Percentiles rank a stretch among this genome's conserved stretches.
Evolutionary conservation across 371 early-diverging fungal genomes (phyloP).

Genomic region (Capillidium heterosporum): DNA sequence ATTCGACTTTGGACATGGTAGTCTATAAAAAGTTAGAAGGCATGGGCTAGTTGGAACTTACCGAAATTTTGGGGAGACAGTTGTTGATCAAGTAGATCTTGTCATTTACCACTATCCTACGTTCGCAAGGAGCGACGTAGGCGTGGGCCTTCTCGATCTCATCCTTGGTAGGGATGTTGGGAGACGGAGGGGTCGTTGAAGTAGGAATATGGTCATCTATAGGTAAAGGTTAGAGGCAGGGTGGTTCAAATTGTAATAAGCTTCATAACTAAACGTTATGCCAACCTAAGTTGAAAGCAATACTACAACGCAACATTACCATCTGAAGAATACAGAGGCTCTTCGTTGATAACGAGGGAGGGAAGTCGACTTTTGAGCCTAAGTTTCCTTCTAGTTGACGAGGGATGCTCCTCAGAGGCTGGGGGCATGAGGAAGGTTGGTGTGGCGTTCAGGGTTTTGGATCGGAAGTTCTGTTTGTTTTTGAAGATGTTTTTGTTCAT

Average conservation of each 20-base stretch:
- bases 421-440: too few relatives aligned
- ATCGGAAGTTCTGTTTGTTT: too few relatives aligned
- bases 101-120: background rate
- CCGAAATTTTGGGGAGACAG: background rate
- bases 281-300: too few relatives aligned
- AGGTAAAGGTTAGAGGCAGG: background rate
- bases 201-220: background rate
- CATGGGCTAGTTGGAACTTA: background rate
- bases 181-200: background rate
- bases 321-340: too few relatives aligned
- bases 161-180: background rate
- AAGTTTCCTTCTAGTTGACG: too few relatives aligned
- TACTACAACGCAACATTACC: too few relatives aligned
- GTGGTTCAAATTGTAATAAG: background rate
- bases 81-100: background rate
- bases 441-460: too few relatives aligned
- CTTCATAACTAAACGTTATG: background rate
- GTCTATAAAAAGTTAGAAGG: constrained; percentile 3
- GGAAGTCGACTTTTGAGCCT: too few relatives aligned
- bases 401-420: too few relatives aligned
- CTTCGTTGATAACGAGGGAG: too few relatives aligned
- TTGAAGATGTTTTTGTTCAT: too few relatives aligned
- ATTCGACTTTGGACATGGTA: constrained; percentile 19
- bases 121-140: constrained; percentile 2
- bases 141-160: background rate